These are phyloP conservation scores for Otatea glauca DNA, from an alignment of 176 grass and related monocot genomes.

Conservation along the genomic window DNA sequence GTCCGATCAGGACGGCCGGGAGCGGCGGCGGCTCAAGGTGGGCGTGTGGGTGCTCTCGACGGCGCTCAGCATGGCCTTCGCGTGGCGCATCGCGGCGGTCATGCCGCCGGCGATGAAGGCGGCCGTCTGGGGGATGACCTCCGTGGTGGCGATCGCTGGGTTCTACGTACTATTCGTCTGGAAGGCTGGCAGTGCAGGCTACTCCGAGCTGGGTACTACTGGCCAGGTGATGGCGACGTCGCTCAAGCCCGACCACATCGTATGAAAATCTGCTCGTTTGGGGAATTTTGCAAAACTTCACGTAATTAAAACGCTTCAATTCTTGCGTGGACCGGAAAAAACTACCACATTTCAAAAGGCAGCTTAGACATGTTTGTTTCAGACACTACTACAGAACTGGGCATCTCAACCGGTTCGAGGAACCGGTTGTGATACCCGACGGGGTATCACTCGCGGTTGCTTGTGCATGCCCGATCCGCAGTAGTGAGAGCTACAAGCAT, in stretches of 20 bases:
- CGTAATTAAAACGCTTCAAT: too few relatives aligned
- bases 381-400: too few relatives aligned
- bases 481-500: too few relatives aligned
- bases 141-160: neutral
- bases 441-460: too few relatives aligned
- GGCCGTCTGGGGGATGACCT: neutral
- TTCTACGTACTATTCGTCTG: neutral
- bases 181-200: too few relatives aligned
- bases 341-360: too few relatives aligned
- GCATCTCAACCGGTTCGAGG: too few relatives aligned
- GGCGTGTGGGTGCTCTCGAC: constrained; percentile 11
- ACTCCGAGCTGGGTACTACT: neutral
- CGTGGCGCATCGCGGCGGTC: neutral
- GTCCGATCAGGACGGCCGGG: neutral
- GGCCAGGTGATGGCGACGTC: neutral
- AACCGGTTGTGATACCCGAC: too few relatives aligned
- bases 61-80: neutral
- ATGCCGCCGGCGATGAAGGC: neutral
- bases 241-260: neutral
- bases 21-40: neutral
- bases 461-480: too few relatives aligned
- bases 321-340: too few relatives aligned
- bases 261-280: neutral
- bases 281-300: too few relatives aligned
- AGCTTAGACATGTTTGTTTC: too few relatives aligned